Conservation (phyloP, 1,284 basidiomycete genomes). For the Exobasidium rhododendri region DNA sequence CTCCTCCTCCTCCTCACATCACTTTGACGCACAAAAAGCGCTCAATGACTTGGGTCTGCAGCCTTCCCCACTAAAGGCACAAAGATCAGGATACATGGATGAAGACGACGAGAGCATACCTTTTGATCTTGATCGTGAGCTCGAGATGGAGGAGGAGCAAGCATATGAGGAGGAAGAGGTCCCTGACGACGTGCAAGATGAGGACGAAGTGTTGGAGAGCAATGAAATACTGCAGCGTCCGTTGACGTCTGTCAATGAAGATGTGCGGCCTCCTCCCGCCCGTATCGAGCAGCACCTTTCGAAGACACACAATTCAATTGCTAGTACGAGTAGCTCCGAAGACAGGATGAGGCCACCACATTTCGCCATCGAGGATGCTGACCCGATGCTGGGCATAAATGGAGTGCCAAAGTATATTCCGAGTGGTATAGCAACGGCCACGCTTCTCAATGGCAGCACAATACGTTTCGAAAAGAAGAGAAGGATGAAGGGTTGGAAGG, state of each 20-base stretch:
- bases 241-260: too few species aligned
- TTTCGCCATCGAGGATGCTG: too few species aligned
- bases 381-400: constrained; percentile 1
- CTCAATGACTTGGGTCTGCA: constrained; percentile 5
- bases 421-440: constrained; percentile 32
- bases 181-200: too few species aligned
- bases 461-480: constrained; percentile 40
- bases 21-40: constrained; percentile 4
- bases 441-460: constrained; percentile 30
- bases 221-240: not conserved
- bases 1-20: not conserved
- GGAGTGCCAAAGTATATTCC: constrained; percentile 48
- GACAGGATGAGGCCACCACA: not conserved
- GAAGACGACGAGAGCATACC: not conserved
- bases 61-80: not conserved
- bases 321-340: not conserved
- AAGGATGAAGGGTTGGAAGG: constrained; percentile 38
- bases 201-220: constrained; percentile 1
- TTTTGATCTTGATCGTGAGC: constrained; percentile 9
- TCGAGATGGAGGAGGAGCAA: constrained; percentile 5
- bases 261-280: too few species aligned
- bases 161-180: constrained; percentile 2
- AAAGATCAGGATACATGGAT: not conserved
- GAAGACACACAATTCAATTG: too few species aligned
- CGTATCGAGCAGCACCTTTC: too few species aligned